Base-by-base conservation (phyloP, 1,284 basidiomycete species). In the Ustilago cynodontis region DNA sequence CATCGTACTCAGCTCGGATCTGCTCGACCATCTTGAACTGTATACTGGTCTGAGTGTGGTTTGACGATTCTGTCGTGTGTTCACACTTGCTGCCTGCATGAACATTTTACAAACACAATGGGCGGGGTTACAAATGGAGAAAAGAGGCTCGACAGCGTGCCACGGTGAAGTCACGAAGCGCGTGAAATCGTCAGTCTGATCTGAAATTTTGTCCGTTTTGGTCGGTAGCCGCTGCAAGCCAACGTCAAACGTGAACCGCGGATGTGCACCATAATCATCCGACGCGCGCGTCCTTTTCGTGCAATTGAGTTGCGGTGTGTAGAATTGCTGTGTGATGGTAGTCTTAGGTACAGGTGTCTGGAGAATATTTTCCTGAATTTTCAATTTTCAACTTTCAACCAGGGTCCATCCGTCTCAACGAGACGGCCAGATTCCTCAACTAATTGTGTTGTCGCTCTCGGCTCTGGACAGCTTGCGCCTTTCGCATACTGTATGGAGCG, bases 101-200 rank as follows among this genome's bases (percentile, higher is more conserved):
- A 6, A 4, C 22, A 20, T 5, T 3, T 45, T n/a, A n/a, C n/a
- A n/a, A n/a, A n/a, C n/a, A n/a, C n/a, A n/a, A 28, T 49, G 47
- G 28, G 47, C 47, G 10, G 24, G 47, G 47, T 49, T 49, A 24
- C 47, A 28, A 49, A 49, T n/a, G n/a, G n/a, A 9, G n/a, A 16
- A 26, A 28, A 28, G 24, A 26, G 26, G 47, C 47, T 18, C 31
- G 11, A 5, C 31, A 33, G 31, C 31, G 6, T 33, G 6, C 11
- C 31, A 6, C 31, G 11, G 31, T 33, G 31, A 52, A 52, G 26
- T n/a, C 50, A 50, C 50, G n/a, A 33, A 52, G 50, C 50, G 31
- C 50, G 50, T 52, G 50, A 52, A 37, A 52, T 52, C 26, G 26
- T 28, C 26, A 8, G 3, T 28, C n/a, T 28, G 24, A 0, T 11